Evolutionary conservation across 371 early-diverging fungal genomes (phyloP), one percentile per base, ranked within the genome.

Genomic region (Mortierella sp.): DNA sequence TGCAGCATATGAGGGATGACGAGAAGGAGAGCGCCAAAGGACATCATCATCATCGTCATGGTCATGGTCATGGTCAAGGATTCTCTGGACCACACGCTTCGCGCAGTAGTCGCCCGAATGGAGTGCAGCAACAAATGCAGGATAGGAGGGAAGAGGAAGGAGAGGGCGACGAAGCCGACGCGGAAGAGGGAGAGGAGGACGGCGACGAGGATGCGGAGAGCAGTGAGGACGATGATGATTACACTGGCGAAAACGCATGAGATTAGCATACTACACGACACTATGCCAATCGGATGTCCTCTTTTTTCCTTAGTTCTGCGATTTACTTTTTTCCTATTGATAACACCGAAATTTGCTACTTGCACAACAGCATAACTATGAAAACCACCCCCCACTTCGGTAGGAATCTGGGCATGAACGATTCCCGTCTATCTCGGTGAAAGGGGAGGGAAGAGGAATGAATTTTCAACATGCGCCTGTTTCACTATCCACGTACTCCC

Each of bases 141-240:
- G 38, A 29, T 24, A 24, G n/a, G 29, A 46, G 12, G 14, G 73
- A 78, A 29, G 72, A 60, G 43, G 51, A 73, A 60, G 56, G 29
- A 11, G 70, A 74, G 4, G 48, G 51, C 51, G 21, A 21, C 21
- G 21, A 74, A 7, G 70, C 68, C 16, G 79, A 74, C 11, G 74
- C 70, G 8, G 65, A 78, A 0, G 74, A 71, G 3, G n/a, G 27
- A 32, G 79, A 74, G 7, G 70, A 56, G 6, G 71, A 44, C 2
- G 71, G 56, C 29, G 56, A 70, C 5, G 38, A 41, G 8, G 74
- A 78, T 12, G 56, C 44, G n/a, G 56, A 41, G 18, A 51, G 51
- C 18, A 49, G 44, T 51, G 46, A 35, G 43, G 14, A 38, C 35
- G 38, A 38, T 41, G 32, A 65, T 41, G 32, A 65, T 65, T 18